These are phyloP conservation scores for Chytriomyces confervae DNA, from an alignment of 192 early-diverging fungal species.

Conservation along the genomic window DNA sequence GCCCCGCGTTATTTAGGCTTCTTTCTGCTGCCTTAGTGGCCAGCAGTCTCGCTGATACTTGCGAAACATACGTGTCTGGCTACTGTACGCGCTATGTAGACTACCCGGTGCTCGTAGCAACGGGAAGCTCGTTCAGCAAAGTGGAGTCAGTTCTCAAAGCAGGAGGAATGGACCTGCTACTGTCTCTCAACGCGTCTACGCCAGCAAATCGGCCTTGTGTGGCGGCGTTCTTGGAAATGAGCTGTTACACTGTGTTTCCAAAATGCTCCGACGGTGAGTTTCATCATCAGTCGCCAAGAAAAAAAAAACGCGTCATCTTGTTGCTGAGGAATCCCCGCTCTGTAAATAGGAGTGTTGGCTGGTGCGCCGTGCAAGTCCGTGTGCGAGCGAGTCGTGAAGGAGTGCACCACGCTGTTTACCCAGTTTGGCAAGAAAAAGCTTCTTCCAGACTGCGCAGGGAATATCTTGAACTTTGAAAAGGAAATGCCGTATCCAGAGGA, in stretches of 20 bases:
- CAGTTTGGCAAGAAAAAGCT: not conserved
- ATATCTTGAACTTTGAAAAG: not conserved
- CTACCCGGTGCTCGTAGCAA: not conserved
- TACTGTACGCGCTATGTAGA: not conserved
- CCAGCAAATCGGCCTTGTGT: constrained; percentile 4
- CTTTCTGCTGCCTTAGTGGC: not conserved
- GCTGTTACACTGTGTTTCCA: not conserved
- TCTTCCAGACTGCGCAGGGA: not conserved
- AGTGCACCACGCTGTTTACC: not conserved
- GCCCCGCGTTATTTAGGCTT: not conserved
- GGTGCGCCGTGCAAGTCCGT: constrained; percentile 1
- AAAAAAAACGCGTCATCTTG: not conserved
- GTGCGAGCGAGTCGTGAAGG: not conserved
- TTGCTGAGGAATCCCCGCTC: not conserved
- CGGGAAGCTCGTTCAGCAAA: not conserved
- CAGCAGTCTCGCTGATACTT: not conserved
- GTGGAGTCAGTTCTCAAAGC: not conserved
- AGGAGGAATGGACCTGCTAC: constrained; percentile 4
- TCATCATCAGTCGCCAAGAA: not conserved
- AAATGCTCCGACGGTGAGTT: not conserved
- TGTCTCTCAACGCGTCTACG: not conserved
- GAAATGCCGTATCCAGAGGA: not conserved
- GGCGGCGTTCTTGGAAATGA: not conserved
- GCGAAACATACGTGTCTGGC: not conserved
- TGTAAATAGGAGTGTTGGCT: not conserved